Base-by-base conservation (phyloP, 495 filamentous ascomycete species). In the Hypoxylon lenormandii region DNA sequence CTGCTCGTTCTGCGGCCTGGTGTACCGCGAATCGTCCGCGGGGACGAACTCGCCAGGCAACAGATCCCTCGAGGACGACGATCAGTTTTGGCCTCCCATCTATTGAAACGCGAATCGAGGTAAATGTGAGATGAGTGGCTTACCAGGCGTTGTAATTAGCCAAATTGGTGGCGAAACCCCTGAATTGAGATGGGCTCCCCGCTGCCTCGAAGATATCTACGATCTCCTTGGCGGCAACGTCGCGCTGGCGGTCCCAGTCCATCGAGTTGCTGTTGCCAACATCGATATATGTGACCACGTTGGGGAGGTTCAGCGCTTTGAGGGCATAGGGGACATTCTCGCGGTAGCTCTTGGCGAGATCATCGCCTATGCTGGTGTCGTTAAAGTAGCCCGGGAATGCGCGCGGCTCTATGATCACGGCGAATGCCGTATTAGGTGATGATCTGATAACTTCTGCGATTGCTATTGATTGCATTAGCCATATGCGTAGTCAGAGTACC, bases 231-330 rank as follows among this genome's bases (percentile, higher is more conserved):
- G 61, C 62, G 88, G 78, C 75, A 88, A 89, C 18, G 83, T 86
- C 43, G 7, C 59, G 59, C 0, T 30, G 37, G 36, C 16, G 22
- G 10, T 82, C 73, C 89, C 88, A 91, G 62, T 89, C 89, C 8
- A 90, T 77, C 84, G 85, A 89, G 52, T 88, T 87, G 38, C 79
- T 84, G 74, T 87, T 85, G 72, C 86, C 89, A 48, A 86, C 89
- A 72, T 91, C 89, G 22, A 91, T 74, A 67, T 91, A 91, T 83
- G 89, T 88, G 47, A 85, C 68, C 21, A 88, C 87, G 67, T 91
- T 90, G 12, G 82, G 80, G n/a, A 90, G 76, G 74, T 87, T 85
- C 38, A 90, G 75, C 23, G 83, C 64, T 18, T 80, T 79, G 28
- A 91, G 67, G 1, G 89, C 89, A 69, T 90, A 89, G 16, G 85